Base-by-base conservation (phyloP, 805 yeast species). In the Yarrowia sp. region DNA sequence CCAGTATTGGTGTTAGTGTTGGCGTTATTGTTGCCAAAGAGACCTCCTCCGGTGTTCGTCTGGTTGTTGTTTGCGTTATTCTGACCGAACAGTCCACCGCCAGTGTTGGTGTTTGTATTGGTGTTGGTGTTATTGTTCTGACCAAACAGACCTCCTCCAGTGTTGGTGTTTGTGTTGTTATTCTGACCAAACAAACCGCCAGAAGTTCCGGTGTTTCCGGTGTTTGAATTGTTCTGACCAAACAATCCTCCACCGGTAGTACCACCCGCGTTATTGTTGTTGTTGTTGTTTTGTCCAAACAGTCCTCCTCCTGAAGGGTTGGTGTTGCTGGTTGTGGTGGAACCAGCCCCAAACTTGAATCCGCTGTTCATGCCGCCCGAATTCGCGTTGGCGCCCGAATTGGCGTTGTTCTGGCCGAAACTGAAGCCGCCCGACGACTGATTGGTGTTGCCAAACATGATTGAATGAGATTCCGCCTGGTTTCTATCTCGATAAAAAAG, bases 371-470 rank as follows among this genome's bases (percentile, higher is more conserved):
- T 42, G 30, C 64, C 64, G n/a, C 64, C 64, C 13, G 64, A 8
- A 40, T 58, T 58, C 40, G n/a, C 33, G 64, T 42, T 58, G 1
- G 34, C 42, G 42, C 43, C 30, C 20, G 66, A 46, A 61, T 47
- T 61, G 66, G 9, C n/a, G 38, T 61, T 61, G 20, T 61, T 61
- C 46, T 61, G 66, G 55, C 66, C 66, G 9, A 61, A 61, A 14
- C 55, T 46, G 36, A 61, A 61, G 53, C 66, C 66, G 20, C 44
- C 42, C 6, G 66, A 61, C 33, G 19, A 30, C 12, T 42, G 50
- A 33, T 58, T 58, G 64, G 33, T 58, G 50, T 42, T 58, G 39
- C 64, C 64, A 58, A 58, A 58, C 64, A 58, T 58, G 61, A 39
- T 55, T 20, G 55, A 30, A 15, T 33, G 30, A n/a, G 43, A 40